Base-by-base conservation (phyloP, 176 grass and related monocot genomes). In the Panicum miliaceum region DNA sequence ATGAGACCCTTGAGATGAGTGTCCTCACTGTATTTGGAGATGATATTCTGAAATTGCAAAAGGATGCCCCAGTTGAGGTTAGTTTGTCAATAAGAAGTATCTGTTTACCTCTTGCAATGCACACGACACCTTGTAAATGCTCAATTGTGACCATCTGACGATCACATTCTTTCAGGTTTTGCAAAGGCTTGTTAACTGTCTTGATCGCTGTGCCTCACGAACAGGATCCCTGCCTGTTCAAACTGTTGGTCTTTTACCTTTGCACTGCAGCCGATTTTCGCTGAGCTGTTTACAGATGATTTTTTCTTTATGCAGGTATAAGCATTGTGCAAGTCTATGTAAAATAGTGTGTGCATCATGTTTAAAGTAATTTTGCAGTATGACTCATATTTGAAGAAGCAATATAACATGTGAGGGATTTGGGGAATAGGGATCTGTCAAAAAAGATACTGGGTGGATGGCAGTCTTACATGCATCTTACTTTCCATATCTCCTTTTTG, bases 271-370 rank as follows among this genome's bases (percentile, higher is more conserved):
- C 80, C 90, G 93, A 83, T 98, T 98, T 87, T 98, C 96, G 25
- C 75, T 98, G 42, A 87, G 89, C 83, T 98, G 96, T 83, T 95
- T 98, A 77, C 89, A 95, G 86, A 94, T 89, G 89, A 90, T 98
- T 73, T 98, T 98, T 90, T 95, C 93, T 75, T 87, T 95, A 86
- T 94, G 96, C 93, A 94, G 96, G 96, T 98, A 89, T 51, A 60
- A 54, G 46, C 61, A 58, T 38, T 42, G 5, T 51, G 23, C 46
- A 42, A 43, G 0, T 62, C 35, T 45, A 73, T 83, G 29, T n/a
- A 64, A 59, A 57, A 81, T 80, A 80, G 26, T 52, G 8, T 66
- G 25, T 5, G 4, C 4, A 56, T 56, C 57, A 84, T 87, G 25
- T 81, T 75, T 25, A 75, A 73, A 79, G 80, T 53, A 71, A 86